Percentiles rank a stretch among this genome's conserved stretches.
These are phyloP conservation scores for Aquilaria agallochum DNA, from an alignment of 441 rosid species.

Conservation along the genomic window DNA sequence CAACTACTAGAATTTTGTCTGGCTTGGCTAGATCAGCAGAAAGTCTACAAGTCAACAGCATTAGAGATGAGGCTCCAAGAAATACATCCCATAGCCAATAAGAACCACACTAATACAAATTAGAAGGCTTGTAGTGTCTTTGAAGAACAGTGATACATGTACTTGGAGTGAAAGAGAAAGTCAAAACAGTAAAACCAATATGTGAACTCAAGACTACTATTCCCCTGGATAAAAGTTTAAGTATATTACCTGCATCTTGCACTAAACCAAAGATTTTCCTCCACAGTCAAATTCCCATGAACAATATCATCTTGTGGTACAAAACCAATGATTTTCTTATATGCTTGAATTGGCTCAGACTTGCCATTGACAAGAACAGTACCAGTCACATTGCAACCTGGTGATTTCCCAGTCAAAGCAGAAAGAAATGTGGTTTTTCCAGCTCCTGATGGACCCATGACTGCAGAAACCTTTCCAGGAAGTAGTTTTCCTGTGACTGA, in stretches of 20 bases:
- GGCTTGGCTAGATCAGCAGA: conserved; percentile 72
- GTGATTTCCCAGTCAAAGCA: conserved; percentile 85
- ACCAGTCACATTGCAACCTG: conserved; percentile 73
- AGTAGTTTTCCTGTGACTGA: conserved; percentile 84
- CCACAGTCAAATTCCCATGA: conserved; percentile 96
- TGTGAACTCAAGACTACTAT: too few relatives aligned
- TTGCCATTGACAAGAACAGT: conserved; percentile 81
- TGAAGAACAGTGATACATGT: too few relatives aligned
- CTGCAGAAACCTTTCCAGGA: conserved; percentile 95
- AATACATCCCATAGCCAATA: too few relatives aligned
- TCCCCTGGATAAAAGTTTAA: too few relatives aligned
- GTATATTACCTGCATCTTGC: conserved; percentile 89
- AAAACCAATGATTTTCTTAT: conserved; percentile 86
- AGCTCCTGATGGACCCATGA: conserved; percentile 99
- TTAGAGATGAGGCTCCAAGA: too few relatives aligned
- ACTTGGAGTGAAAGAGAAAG: too few relatives aligned
- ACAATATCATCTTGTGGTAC: conserved; percentile 99
- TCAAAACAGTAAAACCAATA: too few relatives aligned
- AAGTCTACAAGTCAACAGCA: conserved; percentile 36
- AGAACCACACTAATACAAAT: too few relatives aligned
- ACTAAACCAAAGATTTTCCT: conserved; percentile 96
- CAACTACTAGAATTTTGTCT: conserved; percentile 84
- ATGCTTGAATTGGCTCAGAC: conserved; percentile 69
- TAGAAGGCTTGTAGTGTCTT: too few relatives aligned
- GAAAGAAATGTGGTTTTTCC: conserved; percentile 97